These are phyloP conservation scores for Hypoxylon sp. DNA, from an alignment of 2,329 filamentous ascomycete species.

Conservation along the genomic window DNA sequence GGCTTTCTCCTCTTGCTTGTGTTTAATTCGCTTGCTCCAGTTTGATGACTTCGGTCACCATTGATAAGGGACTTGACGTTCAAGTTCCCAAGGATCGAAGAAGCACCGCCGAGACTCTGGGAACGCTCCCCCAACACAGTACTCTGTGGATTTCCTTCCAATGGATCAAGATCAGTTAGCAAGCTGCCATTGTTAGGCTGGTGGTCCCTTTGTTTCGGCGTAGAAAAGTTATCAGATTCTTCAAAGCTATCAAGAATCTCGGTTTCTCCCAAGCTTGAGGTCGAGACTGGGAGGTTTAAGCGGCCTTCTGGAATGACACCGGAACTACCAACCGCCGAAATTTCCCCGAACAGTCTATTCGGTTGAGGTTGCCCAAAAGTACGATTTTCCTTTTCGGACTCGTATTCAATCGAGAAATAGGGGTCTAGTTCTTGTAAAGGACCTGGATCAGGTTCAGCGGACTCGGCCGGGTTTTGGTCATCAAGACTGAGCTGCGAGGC, in stretches of 20 bases:
- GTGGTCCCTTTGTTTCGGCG: conserved; percentile 53
- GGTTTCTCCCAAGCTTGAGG: conserved; percentile 53
- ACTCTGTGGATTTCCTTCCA: conserved; percentile 48
- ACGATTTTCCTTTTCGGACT: conserved; percentile 85
- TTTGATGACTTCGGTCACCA: conserved; percentile 44
- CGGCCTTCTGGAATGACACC: conserved; percentile 65
- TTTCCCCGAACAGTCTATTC: conserved; percentile 68
- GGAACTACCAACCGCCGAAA: conserved; percentile 69
- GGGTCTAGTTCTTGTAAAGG: conserved; percentile 55
- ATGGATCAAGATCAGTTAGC: conserved; percentile 26
- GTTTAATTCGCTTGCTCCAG: conserved; percentile 56
- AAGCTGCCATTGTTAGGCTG: conserved; percentile 42
- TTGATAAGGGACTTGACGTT: conserved; percentile 59
- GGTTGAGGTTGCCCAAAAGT: conserved; percentile 71
- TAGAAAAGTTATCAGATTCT: conserved; percentile 60
- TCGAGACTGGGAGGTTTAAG: conserved; percentile 63
- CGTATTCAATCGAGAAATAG: conserved; percentile 68
- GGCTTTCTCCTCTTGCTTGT: conserved; percentile 72
- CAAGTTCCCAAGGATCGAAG: conserved; percentile 61
- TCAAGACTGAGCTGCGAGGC: conserved; percentile 76
- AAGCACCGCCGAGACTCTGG: conserved; percentile 69
- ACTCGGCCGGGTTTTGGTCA: conserved; percentile 58
- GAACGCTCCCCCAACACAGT: conserved; percentile 57
- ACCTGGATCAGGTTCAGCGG: conserved; percentile 50
- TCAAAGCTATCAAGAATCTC: conserved; percentile 65